These are phyloP conservation scores for Syzygium jambos DNA, from an alignment of 345 rosid genomes.

Conservation along the genomic window DNA sequence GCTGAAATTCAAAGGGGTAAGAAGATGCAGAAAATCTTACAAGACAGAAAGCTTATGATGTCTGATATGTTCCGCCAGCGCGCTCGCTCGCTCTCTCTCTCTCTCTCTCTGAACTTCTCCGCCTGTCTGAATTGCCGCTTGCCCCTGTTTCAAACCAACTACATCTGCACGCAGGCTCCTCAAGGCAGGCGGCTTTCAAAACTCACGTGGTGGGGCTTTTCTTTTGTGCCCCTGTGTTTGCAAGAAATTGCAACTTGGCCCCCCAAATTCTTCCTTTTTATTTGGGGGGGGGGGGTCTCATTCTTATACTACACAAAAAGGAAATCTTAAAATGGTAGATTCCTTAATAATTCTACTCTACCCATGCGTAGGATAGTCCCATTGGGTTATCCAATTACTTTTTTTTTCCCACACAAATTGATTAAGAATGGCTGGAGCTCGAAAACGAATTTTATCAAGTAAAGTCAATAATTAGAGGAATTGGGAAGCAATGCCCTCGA, in stretches of 20 bases:
- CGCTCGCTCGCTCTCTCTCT: neutral
- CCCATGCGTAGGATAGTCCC: neutral
- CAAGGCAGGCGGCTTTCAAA: neutral
- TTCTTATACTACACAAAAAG: neutral
- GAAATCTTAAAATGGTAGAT: neutral
- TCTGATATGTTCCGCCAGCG: neutral
- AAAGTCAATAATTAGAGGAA: too few relatives aligned
- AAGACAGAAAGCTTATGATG: conserved; percentile 1
- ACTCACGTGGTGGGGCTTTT: neutral
- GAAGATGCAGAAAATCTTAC: neutral
- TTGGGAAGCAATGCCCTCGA: neutral
- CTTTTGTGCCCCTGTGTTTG: neutral
- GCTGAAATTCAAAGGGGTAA: neutral
- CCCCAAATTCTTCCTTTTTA: neutral
- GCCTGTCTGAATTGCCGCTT: conserved; percentile 25
- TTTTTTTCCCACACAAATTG: neutral
- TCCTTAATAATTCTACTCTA: neutral
- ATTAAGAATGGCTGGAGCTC: too few relatives aligned
- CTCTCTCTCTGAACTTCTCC: neutral
- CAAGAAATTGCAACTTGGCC: neutral
- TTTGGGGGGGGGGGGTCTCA: too few relatives aligned
- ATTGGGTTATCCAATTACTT: neutral
- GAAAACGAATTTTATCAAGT: too few relatives aligned
- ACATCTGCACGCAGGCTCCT: neutral
- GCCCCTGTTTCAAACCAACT: conserved; percentile 21